A percentile compares a stretch with the other conserved stretches of the same genome.
These are phyloP conservation scores for Knoxdaviesia capensis DNA, from an alignment of 2,329 filamentous ascomycete genomes.

Conservation along the genomic window DNA sequence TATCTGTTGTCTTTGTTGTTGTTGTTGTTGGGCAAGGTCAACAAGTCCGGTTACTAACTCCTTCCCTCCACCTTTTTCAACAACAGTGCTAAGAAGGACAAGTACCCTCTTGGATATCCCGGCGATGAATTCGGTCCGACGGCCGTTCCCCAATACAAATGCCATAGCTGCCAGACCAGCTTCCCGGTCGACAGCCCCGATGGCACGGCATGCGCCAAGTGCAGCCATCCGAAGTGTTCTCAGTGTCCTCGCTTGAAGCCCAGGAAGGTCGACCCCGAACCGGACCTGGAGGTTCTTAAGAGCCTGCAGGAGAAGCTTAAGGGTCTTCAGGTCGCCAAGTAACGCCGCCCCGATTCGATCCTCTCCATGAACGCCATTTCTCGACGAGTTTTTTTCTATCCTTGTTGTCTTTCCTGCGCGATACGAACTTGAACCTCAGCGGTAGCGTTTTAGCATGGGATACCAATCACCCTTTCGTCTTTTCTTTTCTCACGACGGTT, in stretches of 20 bases:
- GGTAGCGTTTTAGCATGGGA: too few species aligned
- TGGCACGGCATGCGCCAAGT: slow-evolving; percentile 35
- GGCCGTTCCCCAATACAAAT: slow-evolving; percentile 33
- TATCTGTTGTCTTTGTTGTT: background rate
- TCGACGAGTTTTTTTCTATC: background rate
- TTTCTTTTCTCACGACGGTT: too few species aligned
- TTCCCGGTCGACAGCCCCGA: slow-evolving; percentile 30
- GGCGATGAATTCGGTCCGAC: slow-evolving; percentile 38
- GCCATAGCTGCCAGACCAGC: slow-evolving; percentile 40
- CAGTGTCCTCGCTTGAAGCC: slow-evolving; percentile 37
- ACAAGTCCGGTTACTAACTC: slow-evolving; percentile 2
- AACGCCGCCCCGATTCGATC: background rate
- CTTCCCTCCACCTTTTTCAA: slow-evolving; percentile 2
- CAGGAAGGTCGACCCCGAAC: slow-evolving; percentile 38
- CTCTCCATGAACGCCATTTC: background rate
- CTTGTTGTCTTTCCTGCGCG: background rate
- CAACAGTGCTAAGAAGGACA: slow-evolving; percentile 40
- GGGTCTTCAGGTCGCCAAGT: slow-evolving; percentile 14
- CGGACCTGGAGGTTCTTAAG: slow-evolving; percentile 38
- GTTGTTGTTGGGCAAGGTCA: background rate
- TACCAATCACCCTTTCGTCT: too few species aligned
- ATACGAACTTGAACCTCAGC: too few species aligned
- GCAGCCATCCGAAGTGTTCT: slow-evolving; percentile 37
- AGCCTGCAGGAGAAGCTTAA: slow-evolving; percentile 35
- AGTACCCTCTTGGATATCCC: slow-evolving; percentile 51